Conservation (phyloP, 2,329 filamentous ascomycete species). For the Aphanocladium album region DNA sequence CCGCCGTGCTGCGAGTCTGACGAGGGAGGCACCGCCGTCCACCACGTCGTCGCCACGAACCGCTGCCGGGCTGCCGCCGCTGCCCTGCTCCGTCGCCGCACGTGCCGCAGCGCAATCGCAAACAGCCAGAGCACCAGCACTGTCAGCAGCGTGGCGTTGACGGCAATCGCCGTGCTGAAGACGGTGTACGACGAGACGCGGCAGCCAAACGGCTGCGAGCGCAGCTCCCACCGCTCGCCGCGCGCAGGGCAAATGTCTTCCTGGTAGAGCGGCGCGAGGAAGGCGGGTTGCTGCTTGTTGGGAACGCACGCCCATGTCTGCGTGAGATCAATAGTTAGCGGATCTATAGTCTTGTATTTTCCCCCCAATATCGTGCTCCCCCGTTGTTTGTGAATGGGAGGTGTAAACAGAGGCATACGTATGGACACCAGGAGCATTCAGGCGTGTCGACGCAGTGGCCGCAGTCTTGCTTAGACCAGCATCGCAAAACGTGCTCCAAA, state of each 20-base stretch:
- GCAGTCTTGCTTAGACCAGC: constrained; percentile 49
- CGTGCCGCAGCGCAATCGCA: not conserved
- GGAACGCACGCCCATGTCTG: constrained; percentile 52
- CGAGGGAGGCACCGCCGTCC: not conserved
- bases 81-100: not conserved
- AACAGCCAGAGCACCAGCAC: constrained; percentile 21
- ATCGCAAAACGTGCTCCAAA: constrained; percentile 40
- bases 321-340: no score
- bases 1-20: not conserved
- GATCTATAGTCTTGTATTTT: no score
- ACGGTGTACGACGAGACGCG: constrained; percentile 31
- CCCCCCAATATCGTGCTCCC: no score
- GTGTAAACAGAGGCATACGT: constrained; percentile 31
- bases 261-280: constrained; percentile 47
- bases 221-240: constrained; percentile 36
- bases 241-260: constrained; percentile 48
- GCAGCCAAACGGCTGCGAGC: constrained; percentile 32
- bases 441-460: constrained; percentile 37
- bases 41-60: constrained; percentile 1
- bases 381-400: not conserved
- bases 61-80: not conserved
- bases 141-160: constrained; percentile 25
- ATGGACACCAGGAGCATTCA: constrained; percentile 50
- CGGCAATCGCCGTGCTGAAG: constrained; percentile 24
- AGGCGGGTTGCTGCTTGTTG: constrained; percentile 38